Percentiles rank a stretch among this genome's conserved stretches.
Evolutionary conservation across 768 basidiomycete species (phyloP).

Genomic region (Phaeotremella skinneri): DNA sequence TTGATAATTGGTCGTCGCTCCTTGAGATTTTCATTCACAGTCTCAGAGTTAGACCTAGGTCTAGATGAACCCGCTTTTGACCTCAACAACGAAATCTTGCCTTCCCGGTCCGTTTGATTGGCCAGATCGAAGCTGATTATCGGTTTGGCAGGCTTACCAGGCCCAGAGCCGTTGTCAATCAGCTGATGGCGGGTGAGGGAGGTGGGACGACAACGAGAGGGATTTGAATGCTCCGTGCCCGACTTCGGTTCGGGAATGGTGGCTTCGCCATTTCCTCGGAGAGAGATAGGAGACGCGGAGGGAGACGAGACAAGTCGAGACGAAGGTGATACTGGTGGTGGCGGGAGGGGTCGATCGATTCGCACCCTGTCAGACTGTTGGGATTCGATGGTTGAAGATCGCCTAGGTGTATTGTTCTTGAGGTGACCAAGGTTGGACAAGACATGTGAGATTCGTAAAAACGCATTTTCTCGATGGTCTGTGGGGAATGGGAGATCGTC

Average conservation of each 20-base stretch:
- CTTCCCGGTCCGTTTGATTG: neutral
- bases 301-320: neutral
- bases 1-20: conserved; percentile 1
- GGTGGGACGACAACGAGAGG: too few species aligned
- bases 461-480: conserved; percentile 11
- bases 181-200: conserved; percentile 15
- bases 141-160: conserved; percentile 21
- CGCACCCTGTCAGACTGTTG: neutral
- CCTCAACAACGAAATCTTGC: too few species aligned
- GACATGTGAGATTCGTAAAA: conserved; percentile 22
- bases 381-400: neutral
- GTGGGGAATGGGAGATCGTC: conserved; percentile 3
- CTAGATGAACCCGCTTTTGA: neutral
- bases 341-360: neutral
- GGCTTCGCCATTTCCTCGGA: too few species aligned
- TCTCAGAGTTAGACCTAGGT: neutral
- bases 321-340: neutral
- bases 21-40: neutral
- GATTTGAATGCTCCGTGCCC: too few species aligned
- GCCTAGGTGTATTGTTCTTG: neutral
- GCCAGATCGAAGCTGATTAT: conserved; percentile 28
- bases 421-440: conserved; percentile 33
- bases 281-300: neutral
- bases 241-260: too few species aligned
- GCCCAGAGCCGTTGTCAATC: conserved; percentile 2